A percentile compares a stretch with the other conserved stretches of the same genome.
Conservation (phyloP, 345 rosid genomes). For the Gossypioides kirkii region DNA sequence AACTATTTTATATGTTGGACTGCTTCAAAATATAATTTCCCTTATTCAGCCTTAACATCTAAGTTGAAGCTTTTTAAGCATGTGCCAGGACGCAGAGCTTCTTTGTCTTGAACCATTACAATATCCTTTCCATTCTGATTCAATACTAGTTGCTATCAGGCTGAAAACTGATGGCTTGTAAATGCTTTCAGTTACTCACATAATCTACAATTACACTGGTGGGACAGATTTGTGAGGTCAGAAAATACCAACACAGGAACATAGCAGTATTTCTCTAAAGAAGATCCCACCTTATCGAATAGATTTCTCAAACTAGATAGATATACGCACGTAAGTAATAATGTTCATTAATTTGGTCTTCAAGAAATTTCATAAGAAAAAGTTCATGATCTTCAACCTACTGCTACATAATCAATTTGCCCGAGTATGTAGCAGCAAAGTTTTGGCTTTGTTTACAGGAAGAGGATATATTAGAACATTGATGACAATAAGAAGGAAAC, state of each 20-base stretch:
- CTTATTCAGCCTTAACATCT: not conserved
- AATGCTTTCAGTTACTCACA: not conserved
- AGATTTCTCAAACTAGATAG: not conserved
- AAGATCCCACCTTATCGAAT: not conserved
- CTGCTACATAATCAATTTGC: not conserved
- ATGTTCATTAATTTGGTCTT: not conserved
- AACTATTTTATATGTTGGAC: not conserved
- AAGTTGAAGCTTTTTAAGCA: not conserved
- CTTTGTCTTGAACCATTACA: not conserved
- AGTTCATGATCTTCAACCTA: not conserved
- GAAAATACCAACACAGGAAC: not conserved
- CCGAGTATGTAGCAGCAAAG: not conserved
- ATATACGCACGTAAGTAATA: not conserved
- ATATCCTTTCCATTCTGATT: not conserved
- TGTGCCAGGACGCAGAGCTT: not conserved
- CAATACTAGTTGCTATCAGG: not conserved
- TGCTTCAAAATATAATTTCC: slow-evolving; percentile 1
- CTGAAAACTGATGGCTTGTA: not conserved
- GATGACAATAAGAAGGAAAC: not conserved
- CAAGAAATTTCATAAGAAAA: not conserved
- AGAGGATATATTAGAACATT: not conserved
- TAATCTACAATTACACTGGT: not conserved
- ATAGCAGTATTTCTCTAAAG: not conserved
- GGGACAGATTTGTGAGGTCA: not conserved
- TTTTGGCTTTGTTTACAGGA: not conserved